A percentile compares a stretch with the other conserved stretches of the same genome.
phyloP scores from a whole-genome alignment of 139 green algal species.

The Edaphochlamys debaryana region DNA sequence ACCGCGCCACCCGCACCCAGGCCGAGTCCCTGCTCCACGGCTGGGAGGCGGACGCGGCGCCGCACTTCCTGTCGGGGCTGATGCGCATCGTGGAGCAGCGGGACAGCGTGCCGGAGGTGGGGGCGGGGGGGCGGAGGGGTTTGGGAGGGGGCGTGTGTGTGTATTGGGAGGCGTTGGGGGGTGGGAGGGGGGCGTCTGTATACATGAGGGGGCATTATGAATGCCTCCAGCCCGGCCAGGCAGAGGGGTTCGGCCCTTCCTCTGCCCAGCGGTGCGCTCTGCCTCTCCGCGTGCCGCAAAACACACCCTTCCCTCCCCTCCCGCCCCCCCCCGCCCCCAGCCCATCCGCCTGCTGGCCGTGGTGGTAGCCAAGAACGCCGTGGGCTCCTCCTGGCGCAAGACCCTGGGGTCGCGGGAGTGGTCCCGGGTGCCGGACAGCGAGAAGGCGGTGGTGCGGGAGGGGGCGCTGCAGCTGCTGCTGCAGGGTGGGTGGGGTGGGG shows the following conservation, averaged over 20 bases:
- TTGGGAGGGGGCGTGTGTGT: too few species aligned
- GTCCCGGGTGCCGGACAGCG: conserved; percentile 68
- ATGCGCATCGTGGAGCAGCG: conserved; percentile 70
- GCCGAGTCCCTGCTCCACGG: conserved; percentile 62
- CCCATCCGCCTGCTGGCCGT: conserved; percentile 74
- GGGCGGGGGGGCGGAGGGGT: too few species aligned
- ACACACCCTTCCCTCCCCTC: too few species aligned
- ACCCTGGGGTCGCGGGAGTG: conserved; percentile 79
- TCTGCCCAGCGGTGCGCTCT: too few species aligned
- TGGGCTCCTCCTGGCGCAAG: conserved; percentile 83
- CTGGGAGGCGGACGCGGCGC: conserved; percentile 76
- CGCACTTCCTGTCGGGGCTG: conserved; percentile 75
- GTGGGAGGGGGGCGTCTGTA: not conserved
- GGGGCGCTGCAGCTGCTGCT: conserved; percentile 62
- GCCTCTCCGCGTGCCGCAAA: too few species aligned
- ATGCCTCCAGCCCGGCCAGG: too few species aligned
- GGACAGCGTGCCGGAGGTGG: conserved; percentile 67
- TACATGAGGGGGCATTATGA: not conserved
- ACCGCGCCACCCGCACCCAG: conserved; percentile 42
- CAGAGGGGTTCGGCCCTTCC: too few species aligned
- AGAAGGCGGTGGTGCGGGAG: conserved; percentile 69
- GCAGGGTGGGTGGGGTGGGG: conserved; percentile 38
- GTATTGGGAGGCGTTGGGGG: not conserved
- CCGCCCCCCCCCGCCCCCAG: conserved; percentile 46
- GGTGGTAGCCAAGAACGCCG: conserved; percentile 85